Evolutionary conservation across 2,329 filamentous ascomycete species (phyloP), one percentile per base, ranked within the genome.

Genomic region (Talaromyces verruculosus): DNA sequence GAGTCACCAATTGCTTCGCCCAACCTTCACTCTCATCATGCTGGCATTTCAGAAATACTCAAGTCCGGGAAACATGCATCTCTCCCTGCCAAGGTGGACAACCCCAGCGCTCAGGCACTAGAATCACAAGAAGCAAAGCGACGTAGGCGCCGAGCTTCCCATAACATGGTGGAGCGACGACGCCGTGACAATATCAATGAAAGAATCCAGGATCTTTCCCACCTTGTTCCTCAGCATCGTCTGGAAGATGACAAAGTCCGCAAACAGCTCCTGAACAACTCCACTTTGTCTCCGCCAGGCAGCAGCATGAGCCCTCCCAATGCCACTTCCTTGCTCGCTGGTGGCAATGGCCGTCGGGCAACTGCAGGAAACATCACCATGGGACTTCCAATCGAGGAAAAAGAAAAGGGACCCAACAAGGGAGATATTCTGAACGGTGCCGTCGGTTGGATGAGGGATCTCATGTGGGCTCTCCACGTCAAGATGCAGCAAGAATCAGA

Each of bases 181-280:
- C 90, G 95, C 68, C 88, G 95, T 68, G 95, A 98, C 81, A 98
- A 98, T 76, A 99, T 99, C 83, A 99, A 99, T 72, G 95, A 99
- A 79, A 89, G 95, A 51, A 99, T 99, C 69, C 94, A 98, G 74
- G 95, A 99, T 75, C 85, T 99, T 7, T 97, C 94, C 74, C 92
- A 93, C 72, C 86, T 99, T 19, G 94, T 99, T 1, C 95, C 95
- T 28, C 85, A 89, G 67, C 95, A 99, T 78, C 89, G 95, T 67
- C 84, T 99, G 2, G 95, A 99, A 73, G 95, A 98, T 75, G 95
- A 99, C 80, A 97, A 97, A 81, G 91, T 98, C 58, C 90, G 93
- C 71, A 98, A 98, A 80, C 89, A 97, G 74, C 89, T 98, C 63
- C 88, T 94, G 73, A 98, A 93, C 75, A 96, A 94, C 68, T 94